Conservation (phyloP, 371 early-diverging fungal genomes). For the Umbelopsis sp. region DNA sequence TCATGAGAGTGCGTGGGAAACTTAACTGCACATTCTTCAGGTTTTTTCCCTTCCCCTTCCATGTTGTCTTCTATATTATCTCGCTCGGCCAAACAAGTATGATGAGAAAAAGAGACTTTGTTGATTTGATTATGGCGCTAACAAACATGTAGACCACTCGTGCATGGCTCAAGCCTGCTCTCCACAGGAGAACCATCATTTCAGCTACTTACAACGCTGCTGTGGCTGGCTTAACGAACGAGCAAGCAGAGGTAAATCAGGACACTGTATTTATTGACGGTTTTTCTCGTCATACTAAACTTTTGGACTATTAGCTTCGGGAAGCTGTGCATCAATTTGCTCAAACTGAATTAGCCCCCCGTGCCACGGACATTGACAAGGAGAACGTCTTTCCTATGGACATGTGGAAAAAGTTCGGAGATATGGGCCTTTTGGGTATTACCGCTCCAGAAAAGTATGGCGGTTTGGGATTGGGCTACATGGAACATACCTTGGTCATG, state of each 20-base stretch:
- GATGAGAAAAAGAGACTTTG: not conserved
- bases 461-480: slow-evolving; percentile 91
- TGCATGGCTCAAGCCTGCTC: slow-evolving; percentile 4
- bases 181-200: not conserved
- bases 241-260: slow-evolving; percentile 62
- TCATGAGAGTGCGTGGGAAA: slow-evolving; percentile 12
- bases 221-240: slow-evolving; percentile 75
- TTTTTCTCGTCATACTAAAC: not conserved
- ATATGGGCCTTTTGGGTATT: slow-evolving; percentile 94
- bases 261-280: too few species aligned
- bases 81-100: slow-evolving; percentile 5
- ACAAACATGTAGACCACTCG: not conserved
- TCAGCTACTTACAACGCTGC: slow-evolving; percentile 70
- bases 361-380: slow-evolving; percentile 86
- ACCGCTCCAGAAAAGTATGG: slow-evolving; percentile 89
- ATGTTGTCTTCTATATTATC: slow-evolving; percentile 16
- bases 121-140: not conserved
- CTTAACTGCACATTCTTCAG: not conserved
- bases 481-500: slow-evolving; percentile 92
- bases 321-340: slow-evolving; percentile 79
- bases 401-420: slow-evolving; percentile 96
- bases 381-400: slow-evolving; percentile 90
- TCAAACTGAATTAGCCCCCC: slow-evolving; percentile 82
- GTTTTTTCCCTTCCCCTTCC: not conserved
- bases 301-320: slow-evolving; percentile 53